Evolutionary conservation across 768 basidiomycete species (phyloP), one percentile per base, ranked within the genome.

Genomic region (Russula abietina): DNA sequence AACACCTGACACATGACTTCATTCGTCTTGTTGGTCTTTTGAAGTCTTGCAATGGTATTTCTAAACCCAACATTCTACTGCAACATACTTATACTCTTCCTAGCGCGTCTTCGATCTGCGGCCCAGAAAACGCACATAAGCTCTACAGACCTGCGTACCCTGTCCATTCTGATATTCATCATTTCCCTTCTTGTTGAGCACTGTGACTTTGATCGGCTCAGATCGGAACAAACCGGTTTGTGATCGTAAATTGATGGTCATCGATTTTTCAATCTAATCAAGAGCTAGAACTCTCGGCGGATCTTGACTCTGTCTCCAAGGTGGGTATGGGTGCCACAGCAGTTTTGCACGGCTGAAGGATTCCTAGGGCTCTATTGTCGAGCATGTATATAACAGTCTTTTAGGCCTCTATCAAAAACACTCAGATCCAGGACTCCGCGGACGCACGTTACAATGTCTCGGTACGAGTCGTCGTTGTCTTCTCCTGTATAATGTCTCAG

Each of bases 1-100:
- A 86, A 55, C 76, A 90, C 67, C 79, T 98, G 19, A 98, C 97
- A 0, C 89, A 91, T 62, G 93, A 98, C 67, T 96, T 87, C 68
- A 75, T 75, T 17, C 82, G 86, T 39, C 79, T 98, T 19, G 82
- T 93, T 28, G 86, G 84, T 38, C 79, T 98, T 4, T 71, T 98
- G 65, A 89, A 89, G 68, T 93, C 91, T 0, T 95, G 92, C 73
- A 90, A 93, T 69, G 79, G 93, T 90, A 64, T 56, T 82, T 69
- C 2, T 43, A 12, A 43, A 43, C 22, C 16, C 28, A 19, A 45
- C 51, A 33, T 36, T 16, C 55, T 62, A 39, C 9, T 36, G 33
- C 22, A n/a, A 30, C 1, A 55, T 38, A 17, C 43, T 36, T 55
- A 62, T 19, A 2, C 8, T 22, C 58, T 66, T 66, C 12, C 50